Percentiles rank a stretch among this genome's conserved stretches.
Conservation (phyloP, 495 filamentous ascomycete species). For the Lophium mytilinum region DNA sequence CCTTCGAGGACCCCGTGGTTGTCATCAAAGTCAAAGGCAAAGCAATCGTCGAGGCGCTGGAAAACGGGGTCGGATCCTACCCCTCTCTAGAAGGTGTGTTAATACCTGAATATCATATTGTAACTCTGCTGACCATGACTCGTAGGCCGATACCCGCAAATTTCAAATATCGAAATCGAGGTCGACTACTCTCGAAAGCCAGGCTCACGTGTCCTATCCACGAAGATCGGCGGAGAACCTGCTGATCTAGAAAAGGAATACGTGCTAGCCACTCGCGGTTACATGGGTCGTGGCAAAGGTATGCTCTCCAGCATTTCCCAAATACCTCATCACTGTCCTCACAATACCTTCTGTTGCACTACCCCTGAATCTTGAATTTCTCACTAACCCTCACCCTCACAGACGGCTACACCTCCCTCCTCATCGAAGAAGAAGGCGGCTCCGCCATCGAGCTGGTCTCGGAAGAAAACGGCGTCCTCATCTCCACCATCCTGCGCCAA, state of each 20-base stretch:
- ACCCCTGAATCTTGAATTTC: background rate
- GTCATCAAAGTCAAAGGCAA: slow-evolving; percentile 60
- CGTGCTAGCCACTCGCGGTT: slow-evolving; percentile 64
- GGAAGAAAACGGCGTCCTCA: slow-evolving; percentile 79
- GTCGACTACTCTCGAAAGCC: slow-evolving; percentile 54
- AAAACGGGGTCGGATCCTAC: slow-evolving; percentile 71
- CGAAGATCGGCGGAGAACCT: slow-evolving; percentile 49
- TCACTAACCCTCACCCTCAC: background rate
- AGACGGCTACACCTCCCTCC: slow-evolving; percentile 69
- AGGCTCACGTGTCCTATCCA: slow-evolving; percentile 55
- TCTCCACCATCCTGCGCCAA: slow-evolving; percentile 75
- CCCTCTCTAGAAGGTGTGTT: slow-evolving; percentile 84
- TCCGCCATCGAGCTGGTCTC: slow-evolving; percentile 65
- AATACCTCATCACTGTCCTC: background rate
- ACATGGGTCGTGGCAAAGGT: slow-evolving; percentile 74
- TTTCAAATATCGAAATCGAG: slow-evolving; percentile 67
- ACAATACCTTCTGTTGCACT: background rate
- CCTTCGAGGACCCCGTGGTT: slow-evolving; percentile 85
- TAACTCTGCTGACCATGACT: too few relatives aligned
- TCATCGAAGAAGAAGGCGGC: slow-evolving; percentile 62
- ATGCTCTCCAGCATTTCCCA: background rate
- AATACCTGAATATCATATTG: too few relatives aligned
- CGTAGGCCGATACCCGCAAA: slow-evolving; percentile 60
- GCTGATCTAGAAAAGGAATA: slow-evolving; percentile 56
- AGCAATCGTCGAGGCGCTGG: slow-evolving; percentile 64